phyloP scores from a whole-genome alignment of 140 eudicot genomes.

The Bidens hawaiensis region DNA sequence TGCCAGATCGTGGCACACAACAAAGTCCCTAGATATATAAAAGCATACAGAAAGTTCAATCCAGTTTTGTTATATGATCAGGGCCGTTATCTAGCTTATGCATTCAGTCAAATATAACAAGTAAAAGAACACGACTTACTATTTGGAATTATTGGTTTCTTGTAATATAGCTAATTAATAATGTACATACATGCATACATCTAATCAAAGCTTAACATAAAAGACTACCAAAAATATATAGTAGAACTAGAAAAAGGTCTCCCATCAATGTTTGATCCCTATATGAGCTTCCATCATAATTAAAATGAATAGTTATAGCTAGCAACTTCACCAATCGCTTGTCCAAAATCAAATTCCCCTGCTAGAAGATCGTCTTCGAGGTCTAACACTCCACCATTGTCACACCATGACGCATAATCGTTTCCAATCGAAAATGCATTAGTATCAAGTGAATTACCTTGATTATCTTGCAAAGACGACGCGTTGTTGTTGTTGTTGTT shows the following conservation, averaged over 20 bases:
- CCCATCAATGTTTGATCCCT: background rate
- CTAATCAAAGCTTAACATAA: slow-evolving; percentile 5
- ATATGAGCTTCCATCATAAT: background rate
- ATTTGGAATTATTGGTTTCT: background rate
- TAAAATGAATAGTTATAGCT: slow-evolving; percentile 18
- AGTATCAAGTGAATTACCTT: background rate
- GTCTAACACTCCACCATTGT: slow-evolving; percentile 12
- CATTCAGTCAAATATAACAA: background rate
- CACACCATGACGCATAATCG: slow-evolving; percentile 19
- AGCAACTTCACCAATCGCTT: slow-evolving; percentile 30
- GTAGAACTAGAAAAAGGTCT: slow-evolving; percentile 11
- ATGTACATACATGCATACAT: slow-evolving; percentile 15
- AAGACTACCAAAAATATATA: background rate
- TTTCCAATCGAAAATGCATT: slow-evolving; percentile 4
- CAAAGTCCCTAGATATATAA: no score
- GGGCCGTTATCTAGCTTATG: no score
- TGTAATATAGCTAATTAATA: background rate
- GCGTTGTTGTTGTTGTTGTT: background rate
- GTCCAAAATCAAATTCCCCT: slow-evolving; percentile 16
- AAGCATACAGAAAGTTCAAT: no score
- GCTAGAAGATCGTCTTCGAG: slow-evolving; percentile 1
- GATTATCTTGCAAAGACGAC: slow-evolving; percentile 14
- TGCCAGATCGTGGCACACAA: no score
- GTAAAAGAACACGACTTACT: background rate
- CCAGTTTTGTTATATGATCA: no score